Base-by-base conservation (phyloP, 2,329 filamentous ascomycete genomes). In the Neurospora sp. region DNA sequence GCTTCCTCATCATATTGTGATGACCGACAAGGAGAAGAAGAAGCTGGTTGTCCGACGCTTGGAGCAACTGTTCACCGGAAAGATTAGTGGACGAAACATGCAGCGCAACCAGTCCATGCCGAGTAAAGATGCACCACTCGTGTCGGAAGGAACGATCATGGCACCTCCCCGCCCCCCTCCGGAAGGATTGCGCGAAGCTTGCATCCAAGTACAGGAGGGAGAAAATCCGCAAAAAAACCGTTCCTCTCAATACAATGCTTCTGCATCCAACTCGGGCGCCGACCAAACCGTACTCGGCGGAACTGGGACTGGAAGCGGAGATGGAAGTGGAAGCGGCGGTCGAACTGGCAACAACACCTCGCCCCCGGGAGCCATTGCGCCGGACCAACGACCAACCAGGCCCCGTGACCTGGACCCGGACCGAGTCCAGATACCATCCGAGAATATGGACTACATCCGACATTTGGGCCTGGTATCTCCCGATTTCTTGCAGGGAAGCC, bases 31-130 rank as follows among this genome's bases (percentile, higher is more conserved):
- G 73, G 86, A 91, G 6, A 93, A 88, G 81, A 93, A 92, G 81
- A 93, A 90, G 76, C 77, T 93, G 23, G 90, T 95, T 0, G 93
- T 95, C 2, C 86, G 88, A 69, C 86, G 91, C 2, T 79, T 96
- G 6, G 93, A 96, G 76, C 91, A 94, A 73, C 84, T 96, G 1
- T 96, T 96, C 72, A 93, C 92, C 0, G 93, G 93, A 2, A 91
- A 90, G 76, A 83, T 85, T 19, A 79, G 78, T 4, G 81, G 81
- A 4, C 79, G 82, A 76, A 77, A 83, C 79, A 66, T 73, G 40
- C 75, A 72, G 43, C 77, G 73, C 15, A 76, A 72, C 66, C 79
- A 73, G 70, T 70, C 70, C 6, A 46, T 69, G 38, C 71, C 67
- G 7, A 52, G 69, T 10, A 68, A 69, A 62, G 72, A 69, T n/a